These are phyloP conservation scores for Albophoma yamanashiensis DNA, from an alignment of 2,329 filamentous ascomycete species.

Conservation along the genomic window DNA sequence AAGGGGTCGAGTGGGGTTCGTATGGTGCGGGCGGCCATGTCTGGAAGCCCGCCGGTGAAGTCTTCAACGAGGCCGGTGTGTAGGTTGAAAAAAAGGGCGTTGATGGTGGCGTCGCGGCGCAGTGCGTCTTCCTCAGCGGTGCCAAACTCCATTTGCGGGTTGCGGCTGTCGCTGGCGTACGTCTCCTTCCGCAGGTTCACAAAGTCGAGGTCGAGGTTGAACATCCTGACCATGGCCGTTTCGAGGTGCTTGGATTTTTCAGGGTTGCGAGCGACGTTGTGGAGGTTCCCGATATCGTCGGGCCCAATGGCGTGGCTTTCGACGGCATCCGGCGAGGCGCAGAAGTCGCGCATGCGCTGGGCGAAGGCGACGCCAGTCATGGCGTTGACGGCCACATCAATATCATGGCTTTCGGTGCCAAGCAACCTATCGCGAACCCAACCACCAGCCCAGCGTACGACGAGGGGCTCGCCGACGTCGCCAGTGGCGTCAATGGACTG, in stretches of 20 bases:
- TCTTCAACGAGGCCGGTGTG: constrained; percentile 74
- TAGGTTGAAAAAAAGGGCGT: constrained; percentile 93
- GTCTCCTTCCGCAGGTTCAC: constrained; percentile 91
- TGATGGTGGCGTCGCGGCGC: constrained; percentile 85
- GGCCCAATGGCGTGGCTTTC: constrained; percentile 47
- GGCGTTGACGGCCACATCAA: constrained; percentile 75
- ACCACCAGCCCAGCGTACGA: constrained; percentile 71
- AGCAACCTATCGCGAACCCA: constrained; percentile 84
- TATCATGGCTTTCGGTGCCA: constrained; percentile 62
- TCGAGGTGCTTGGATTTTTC: constrained; percentile 96
- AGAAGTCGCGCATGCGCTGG: constrained; percentile 56
- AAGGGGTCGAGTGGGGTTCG: constrained; percentile 79
- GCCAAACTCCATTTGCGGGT: constrained; percentile 88
- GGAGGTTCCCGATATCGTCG: constrained; percentile 60
- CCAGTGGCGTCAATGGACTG: constrained; percentile 41
- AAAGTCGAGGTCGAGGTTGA: constrained; percentile 83
- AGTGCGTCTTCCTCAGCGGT: constrained; percentile 83
- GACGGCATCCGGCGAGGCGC: constrained; percentile 47
- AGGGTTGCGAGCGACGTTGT: constrained; percentile 86
- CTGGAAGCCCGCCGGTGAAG: constrained; percentile 66
- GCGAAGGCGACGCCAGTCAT: constrained; percentile 76
- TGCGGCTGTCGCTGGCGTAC: constrained; percentile 80
- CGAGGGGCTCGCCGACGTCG: constrained; percentile 40
- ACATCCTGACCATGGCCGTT: constrained; percentile 76
- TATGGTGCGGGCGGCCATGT: constrained; percentile 64